Evolutionary conservation across 805 yeast genomes (phyloP).

Genomic region (Ogataea dorogensis): DNA sequence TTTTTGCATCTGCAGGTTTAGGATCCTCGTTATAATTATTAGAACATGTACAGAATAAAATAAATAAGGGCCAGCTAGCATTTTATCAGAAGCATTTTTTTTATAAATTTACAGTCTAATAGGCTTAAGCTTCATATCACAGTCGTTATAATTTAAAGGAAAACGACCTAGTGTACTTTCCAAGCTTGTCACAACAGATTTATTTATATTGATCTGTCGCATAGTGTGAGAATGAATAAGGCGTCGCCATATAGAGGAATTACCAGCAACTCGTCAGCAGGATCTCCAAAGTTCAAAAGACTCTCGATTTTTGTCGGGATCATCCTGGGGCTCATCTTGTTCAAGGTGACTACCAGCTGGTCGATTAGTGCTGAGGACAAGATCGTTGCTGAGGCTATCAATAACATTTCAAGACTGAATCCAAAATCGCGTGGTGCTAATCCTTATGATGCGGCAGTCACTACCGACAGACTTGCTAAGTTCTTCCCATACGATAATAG

Average conservation of each 20-base stretch:
- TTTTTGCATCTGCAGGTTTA: too few species aligned
- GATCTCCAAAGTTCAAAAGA: constrained; percentile 24
- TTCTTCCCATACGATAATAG: constrained; percentile 35
- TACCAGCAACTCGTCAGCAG: constrained; percentile 15
- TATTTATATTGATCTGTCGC: too few species aligned
- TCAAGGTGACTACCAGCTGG: constrained; percentile 27
- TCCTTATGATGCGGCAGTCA: constrained; percentile 33
- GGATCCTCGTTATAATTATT: too few species aligned
- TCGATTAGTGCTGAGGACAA: constrained; percentile 27
- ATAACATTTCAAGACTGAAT: constrained; percentile 32
- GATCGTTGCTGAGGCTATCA: constrained; percentile 29
- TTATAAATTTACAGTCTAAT: background rate
- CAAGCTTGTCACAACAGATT: background rate
- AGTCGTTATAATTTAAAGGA: background rate
- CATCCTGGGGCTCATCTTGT: constrained; percentile 27
- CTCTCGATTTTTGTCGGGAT: constrained; percentile 29
- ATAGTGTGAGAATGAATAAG: constrained; percentile 17
- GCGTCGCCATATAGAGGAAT: constrained; percentile 28
- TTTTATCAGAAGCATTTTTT: constrained; percentile 13
- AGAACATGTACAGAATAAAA: constrained; percentile 8
- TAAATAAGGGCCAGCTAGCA: constrained; percentile 16
- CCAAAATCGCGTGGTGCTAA: constrained; percentile 36
- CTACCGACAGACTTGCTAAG: constrained; percentile 31
- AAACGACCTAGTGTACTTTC: background rate
- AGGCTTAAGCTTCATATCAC: background rate